phyloP scores from a whole-genome alignment of 805 yeast genomes.

The Myxozyma neotropica region DNA sequence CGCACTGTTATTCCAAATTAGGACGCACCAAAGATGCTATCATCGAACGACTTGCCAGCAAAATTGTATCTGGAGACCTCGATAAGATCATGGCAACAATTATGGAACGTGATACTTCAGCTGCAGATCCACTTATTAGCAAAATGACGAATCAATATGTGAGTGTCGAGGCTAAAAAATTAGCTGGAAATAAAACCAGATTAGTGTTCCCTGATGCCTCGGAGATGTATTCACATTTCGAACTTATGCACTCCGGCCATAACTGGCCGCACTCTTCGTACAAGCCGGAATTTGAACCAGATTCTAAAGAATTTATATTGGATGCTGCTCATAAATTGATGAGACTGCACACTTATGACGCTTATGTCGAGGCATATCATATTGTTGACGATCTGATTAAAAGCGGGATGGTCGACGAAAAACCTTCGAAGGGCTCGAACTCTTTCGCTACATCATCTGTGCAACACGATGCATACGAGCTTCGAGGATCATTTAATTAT shows the following conservation, averaged over 20 bases:
- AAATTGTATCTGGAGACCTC: neutral
- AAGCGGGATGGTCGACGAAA: neutral
- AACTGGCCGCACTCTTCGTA: neutral
- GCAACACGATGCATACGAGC: neutral
- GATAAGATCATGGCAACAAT: neutral
- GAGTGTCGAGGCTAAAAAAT: neutral
- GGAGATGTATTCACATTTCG: slow-evolving; percentile 11
- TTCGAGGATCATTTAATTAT: slow-evolving; percentile 8
- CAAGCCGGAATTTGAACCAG: neutral
- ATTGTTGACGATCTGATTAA: neutral
- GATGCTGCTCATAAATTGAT: neutral
- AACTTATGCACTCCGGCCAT: neutral
- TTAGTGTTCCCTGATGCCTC: slow-evolving; percentile 12
- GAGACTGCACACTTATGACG: neutral
- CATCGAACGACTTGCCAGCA: neutral
- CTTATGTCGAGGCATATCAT: slow-evolving; percentile 5
- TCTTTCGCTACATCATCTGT: too few relatives aligned
- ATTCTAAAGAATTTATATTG: neutral
- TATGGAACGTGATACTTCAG: neutral
- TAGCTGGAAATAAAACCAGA: neutral
- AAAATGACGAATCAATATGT: neutral
- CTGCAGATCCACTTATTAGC: neutral
- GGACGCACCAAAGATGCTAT: neutral
- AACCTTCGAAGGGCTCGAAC: neutral
- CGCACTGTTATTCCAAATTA: neutral